Conservation (phyloP, 108 stramenopile species). For the Cylindrotheca closterium region DNA sequence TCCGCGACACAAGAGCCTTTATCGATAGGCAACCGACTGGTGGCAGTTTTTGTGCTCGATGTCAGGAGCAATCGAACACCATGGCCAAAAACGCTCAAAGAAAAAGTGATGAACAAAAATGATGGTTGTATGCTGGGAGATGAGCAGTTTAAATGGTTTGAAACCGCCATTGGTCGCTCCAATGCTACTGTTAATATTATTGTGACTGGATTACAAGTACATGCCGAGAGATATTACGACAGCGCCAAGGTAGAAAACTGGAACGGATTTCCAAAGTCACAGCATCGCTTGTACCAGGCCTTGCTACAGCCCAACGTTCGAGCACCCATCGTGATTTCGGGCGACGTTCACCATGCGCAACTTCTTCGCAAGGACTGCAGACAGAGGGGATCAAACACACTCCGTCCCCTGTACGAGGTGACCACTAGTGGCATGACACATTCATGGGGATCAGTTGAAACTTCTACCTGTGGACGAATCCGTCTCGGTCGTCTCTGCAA, state of each 20-base stretch:
- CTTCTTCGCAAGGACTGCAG: constrained; percentile 65
- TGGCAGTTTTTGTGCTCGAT: constrained; percentile 79
- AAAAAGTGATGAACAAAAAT: constrained; percentile 8
- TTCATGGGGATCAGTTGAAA: constrained; percentile 56
- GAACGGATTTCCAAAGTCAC: constrained; percentile 55
- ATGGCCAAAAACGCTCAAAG: constrained; percentile 47
- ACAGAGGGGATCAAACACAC: not conserved
- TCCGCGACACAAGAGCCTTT: not conserved
- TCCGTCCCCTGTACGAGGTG: constrained; percentile 59
- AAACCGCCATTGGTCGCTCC: constrained; percentile 60
- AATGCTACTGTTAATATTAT: constrained; percentile 73
- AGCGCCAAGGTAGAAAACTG: constrained; percentile 71
- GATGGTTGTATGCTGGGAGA: constrained; percentile 77
- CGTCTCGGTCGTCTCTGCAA: constrained; percentile 25
- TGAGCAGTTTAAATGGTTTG: constrained; percentile 86
- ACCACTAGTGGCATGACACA: constrained; percentile 87
- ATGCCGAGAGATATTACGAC: constrained; percentile 58
- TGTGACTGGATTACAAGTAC: constrained; percentile 76
- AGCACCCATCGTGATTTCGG: constrained; percentile 65
- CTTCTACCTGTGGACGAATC: constrained; percentile 37
- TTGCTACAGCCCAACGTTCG: constrained; percentile 56
- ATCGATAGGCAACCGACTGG: constrained; percentile 13
- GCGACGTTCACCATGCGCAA: constrained; percentile 85
- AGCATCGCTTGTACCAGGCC: constrained; percentile 65
- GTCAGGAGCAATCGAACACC: constrained; percentile 72